These are phyloP conservation scores for Plasmopara halstedii DNA, from an alignment of 352 stramenopile genomes.

Conservation along the genomic window DNA sequence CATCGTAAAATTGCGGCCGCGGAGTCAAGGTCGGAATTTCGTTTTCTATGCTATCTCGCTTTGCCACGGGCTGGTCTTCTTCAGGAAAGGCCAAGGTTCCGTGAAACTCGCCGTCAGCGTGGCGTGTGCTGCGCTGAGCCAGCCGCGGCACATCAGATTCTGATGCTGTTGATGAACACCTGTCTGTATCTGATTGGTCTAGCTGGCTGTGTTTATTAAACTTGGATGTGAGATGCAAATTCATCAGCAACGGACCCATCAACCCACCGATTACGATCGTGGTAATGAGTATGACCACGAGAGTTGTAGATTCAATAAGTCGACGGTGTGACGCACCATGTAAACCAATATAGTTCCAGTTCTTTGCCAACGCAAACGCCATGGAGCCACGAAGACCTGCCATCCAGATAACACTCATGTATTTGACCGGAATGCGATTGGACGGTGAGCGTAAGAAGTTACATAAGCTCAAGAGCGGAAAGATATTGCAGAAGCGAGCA, in stretches of 20 bases:
- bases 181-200: slow-evolving; percentile 32
- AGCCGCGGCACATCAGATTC: slow-evolving; percentile 24
- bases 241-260: slow-evolving; percentile 59
- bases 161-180: slow-evolving; percentile 23
- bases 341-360: slow-evolving; percentile 72
- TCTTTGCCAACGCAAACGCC: slow-evolving; percentile 86
- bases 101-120: slow-evolving; percentile 33
- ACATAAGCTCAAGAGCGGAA: slow-evolving; percentile 62
- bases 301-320: slow-evolving; percentile 79
- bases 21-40: slow-evolving; percentile 49
- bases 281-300: slow-evolving; percentile 83
- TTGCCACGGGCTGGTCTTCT: slow-evolving; percentile 18
- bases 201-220: slow-evolving; percentile 28
- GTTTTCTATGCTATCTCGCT: slow-evolving; percentile 18
- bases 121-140: slow-evolving; percentile 37
- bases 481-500: slow-evolving; percentile 70
- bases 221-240: slow-evolving; percentile 35
- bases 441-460: slow-evolving; percentile 50
- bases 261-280: slow-evolving; percentile 75
- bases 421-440: slow-evolving; percentile 62
- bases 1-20: slow-evolving; percentile 64
- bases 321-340: slow-evolving; percentile 62
- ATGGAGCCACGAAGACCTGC: slow-evolving; percentile 90
- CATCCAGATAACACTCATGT: slow-evolving; percentile 88
- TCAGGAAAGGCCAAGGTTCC: slow-evolving; percentile 23